phyloP scores from a whole-genome alignment of 78 protist species.

The Tieghemostelium lacteum region DNA sequence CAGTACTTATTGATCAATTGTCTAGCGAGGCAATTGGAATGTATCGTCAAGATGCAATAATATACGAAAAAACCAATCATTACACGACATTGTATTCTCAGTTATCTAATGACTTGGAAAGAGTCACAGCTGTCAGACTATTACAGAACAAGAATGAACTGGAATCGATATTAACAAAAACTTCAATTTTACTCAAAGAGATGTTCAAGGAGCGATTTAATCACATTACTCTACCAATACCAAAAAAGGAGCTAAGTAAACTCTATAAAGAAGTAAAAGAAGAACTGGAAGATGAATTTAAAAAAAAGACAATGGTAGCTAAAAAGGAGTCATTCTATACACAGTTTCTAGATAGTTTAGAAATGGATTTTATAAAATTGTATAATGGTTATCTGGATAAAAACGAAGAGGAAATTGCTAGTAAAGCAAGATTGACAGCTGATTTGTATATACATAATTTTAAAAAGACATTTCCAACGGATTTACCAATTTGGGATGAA shows the following conservation, averaged over 20 bases:
- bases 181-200: neutral
- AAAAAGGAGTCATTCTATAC: slow-evolving; percentile 18
- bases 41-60: neutral
- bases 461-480: neutral
- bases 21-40: neutral
- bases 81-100: neutral
- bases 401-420: slow-evolving; percentile 33
- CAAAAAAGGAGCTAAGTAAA: neutral
- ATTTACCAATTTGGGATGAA: slow-evolving; percentile 26
- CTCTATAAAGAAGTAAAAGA: neutral
- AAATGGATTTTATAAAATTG: neutral
- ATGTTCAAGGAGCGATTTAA: neutral
- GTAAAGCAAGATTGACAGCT: neutral
- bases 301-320: slow-evolving; percentile 19
- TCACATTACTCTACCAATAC: neutral
- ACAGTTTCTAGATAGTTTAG: slow-evolving; percentile 18
- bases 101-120: slow-evolving; percentile 27
- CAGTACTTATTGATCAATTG: neutral
- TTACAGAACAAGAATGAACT: slow-evolving; percentile 33
- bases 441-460: slow-evolving; percentile 1
- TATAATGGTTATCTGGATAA: neutral
- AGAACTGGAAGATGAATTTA: neutral
- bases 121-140: neutral
- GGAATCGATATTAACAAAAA: slow-evolving; percentile 28
- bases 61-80: neutral